A percentile compares a stretch with the other conserved stretches of the same genome.
phyloP scores from a whole-genome alignment of 495 filamentous ascomycete species.

The Annulohypoxylon stygium region DNA sequence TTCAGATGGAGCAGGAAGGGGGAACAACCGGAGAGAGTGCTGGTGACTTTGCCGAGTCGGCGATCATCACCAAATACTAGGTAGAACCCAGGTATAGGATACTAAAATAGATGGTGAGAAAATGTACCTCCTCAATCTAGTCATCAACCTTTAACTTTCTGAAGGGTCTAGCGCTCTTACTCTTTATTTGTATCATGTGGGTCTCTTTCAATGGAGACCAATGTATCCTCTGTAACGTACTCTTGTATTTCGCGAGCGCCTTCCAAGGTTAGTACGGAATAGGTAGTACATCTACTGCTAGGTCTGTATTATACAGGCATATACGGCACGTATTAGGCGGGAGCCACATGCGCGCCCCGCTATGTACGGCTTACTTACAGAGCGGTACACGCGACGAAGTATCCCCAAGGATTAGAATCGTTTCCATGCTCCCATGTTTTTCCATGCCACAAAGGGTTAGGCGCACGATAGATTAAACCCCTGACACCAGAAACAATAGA shows the following conservation, averaged over 20 bases:
- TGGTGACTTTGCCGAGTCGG: slow-evolving; percentile 22
- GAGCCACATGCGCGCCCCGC: slow-evolving; percentile 42
- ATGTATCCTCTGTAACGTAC: slow-evolving; percentile 5
- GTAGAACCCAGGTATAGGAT: slow-evolving; percentile 27
- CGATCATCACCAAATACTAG: background rate
- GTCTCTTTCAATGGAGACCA: slow-evolving; percentile 8
- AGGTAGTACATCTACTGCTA: slow-evolving; percentile 9
- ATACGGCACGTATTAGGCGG: slow-evolving; percentile 26
- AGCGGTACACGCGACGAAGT: slow-evolving; percentile 34
- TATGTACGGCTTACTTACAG: slow-evolving; percentile 43
- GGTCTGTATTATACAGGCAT: slow-evolving; percentile 8
- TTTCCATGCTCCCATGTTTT: slow-evolving; percentile 33
- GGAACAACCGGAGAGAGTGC: slow-evolving; percentile 6
- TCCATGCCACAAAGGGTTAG: slow-evolving; percentile 23
- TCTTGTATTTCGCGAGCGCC: slow-evolving; percentile 5
- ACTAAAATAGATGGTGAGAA: slow-evolving; percentile 28
- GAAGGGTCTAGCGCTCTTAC: slow-evolving; percentile 28
- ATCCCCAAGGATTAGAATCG: slow-evolving; percentile 10
- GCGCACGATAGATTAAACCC: slow-evolving; percentile 36
- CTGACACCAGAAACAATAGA: slow-evolving; percentile 30
- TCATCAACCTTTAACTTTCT: slow-evolving; percentile 36
- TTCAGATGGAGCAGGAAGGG: slow-evolving; percentile 18
- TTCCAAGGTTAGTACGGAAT: slow-evolving; percentile 20
- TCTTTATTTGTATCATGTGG: slow-evolving; percentile 28
- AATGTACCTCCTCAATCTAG: slow-evolving; percentile 29